phyloP scores from a whole-genome alignment of 441 rosid genomes.

The Dalechampia spathulata region DNA sequence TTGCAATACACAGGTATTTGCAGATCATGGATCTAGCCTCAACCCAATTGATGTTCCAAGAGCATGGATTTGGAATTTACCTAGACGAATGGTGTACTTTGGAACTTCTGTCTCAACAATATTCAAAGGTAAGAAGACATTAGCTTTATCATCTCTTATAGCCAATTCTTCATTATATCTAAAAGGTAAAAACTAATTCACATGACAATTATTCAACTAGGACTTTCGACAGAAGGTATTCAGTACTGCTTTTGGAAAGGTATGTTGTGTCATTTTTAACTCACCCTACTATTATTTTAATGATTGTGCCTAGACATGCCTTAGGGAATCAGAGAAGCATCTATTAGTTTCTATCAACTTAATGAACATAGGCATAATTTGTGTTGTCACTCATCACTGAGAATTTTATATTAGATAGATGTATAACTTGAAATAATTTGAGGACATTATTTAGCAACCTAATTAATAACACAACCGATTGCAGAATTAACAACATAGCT shows the following conservation, averaged over 20 bases:
- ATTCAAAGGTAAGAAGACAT: conserved; percentile 57
- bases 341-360: neutral
- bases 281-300: conserved; percentile 3
- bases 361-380: no score
- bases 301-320: neutral
- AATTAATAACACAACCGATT: no score
- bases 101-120: conserved; percentile 90
- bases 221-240: conserved; percentile 72
- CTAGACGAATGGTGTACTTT: conserved; percentile 78
- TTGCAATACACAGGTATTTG: conserved; percentile 65
- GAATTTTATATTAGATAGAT: no score
- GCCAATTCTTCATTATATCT: conserved; percentile 5
- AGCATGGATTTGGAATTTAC: conserved; percentile 74
- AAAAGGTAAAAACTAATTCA: conserved; percentile 19
- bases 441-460: no score
- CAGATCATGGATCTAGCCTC: conserved; percentile 83
- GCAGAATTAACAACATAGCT: no score
- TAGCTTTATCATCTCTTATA: neutral
- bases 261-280: conserved; percentile 23
- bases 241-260: conserved; percentile 96
- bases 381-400: no score
- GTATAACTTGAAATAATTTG: no score
- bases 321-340: neutral
- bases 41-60: conserved; percentile 80
- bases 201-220: conserved; percentile 29